Conservation (phyloP, 257 asterid species). For the Jacaranda copaia region DNA sequence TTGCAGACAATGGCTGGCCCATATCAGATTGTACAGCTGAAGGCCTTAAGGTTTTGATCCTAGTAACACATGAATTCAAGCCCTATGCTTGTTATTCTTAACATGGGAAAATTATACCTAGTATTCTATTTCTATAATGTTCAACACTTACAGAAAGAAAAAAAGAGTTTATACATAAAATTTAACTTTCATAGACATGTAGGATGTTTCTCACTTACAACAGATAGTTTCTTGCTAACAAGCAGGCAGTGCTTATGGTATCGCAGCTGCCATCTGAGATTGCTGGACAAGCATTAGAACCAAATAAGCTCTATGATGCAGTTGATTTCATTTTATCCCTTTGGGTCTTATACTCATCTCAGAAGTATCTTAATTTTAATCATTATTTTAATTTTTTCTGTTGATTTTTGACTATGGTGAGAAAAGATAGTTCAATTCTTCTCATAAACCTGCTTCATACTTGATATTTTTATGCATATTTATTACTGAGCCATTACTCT, state of each 20-base stretch:
- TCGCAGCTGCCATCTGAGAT: constrained; percentile 56
- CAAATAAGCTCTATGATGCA: constrained; percentile 52
- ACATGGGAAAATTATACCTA: too few species aligned
- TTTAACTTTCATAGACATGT: too few species aligned
- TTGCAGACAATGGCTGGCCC: constrained; percentile 76
- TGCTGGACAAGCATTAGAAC: constrained; percentile 57
- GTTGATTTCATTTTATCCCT: constrained; percentile 67
- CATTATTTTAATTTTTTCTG: too few species aligned
- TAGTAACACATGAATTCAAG: background rate
- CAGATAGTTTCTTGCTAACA: background rate
- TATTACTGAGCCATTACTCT: background rate
- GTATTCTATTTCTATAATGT: too few species aligned
- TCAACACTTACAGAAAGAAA: too few species aligned
- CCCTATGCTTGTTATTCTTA: too few species aligned
- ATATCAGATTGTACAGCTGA: constrained; percentile 76
- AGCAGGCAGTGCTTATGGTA: constrained; percentile 62
- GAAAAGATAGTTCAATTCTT: too few species aligned
- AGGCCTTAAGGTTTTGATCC: constrained; percentile 61
- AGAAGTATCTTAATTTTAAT: background rate
- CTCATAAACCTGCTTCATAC: too few species aligned
- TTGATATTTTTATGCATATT: too few species aligned
- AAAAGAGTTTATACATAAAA: background rate
- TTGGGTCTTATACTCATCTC: constrained; percentile 49
- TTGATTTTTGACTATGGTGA: too few species aligned
- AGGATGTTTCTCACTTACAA: too few species aligned